Percentiles rank a stretch among this genome's conserved stretches.
Evolutionary conservation across 208 protist genomes (phyloP).

Genomic region (Trypanosoma grayi): DNA sequence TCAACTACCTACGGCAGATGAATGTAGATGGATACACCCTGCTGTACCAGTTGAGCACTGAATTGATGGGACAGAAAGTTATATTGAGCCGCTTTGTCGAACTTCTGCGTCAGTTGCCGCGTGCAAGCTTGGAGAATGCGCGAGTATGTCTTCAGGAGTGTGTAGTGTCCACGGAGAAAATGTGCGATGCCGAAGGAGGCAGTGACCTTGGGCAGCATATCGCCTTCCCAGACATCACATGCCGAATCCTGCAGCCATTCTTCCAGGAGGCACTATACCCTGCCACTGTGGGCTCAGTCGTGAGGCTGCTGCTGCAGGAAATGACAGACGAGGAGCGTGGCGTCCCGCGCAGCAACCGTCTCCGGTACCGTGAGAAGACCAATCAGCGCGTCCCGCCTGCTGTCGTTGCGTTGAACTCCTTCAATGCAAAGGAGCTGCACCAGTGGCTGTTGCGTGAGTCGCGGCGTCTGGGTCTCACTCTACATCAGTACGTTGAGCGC

Average conservation of each 20-base stretch:
- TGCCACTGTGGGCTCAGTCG: conserved; percentile 4
- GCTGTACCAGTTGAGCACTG: conserved; percentile 5
- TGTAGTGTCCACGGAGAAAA: background rate
- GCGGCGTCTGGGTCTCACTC: conserved; percentile 22
- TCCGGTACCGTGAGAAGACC: conserved; percentile 25
- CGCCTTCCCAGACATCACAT: conserved; percentile 26
- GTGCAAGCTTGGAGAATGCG: conserved; percentile 4
- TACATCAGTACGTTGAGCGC: conserved; percentile 24
- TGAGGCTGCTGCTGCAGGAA: conserved; percentile 8
- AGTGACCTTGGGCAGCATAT: conserved; percentile 1
- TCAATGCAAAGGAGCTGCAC: conserved; percentile 23
- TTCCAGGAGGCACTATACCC: conserved; percentile 21
- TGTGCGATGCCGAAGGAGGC: background rate
- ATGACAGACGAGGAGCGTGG: conserved; percentile 22
- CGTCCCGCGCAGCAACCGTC: conserved; percentile 20
- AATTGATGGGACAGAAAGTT: conserved; percentile 2
- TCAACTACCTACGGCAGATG: conserved; percentile 23
- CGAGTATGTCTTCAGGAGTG: conserved; percentile 1
- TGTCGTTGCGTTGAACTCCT: conserved; percentile 16
- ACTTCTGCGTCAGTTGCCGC: conserved; percentile 11
- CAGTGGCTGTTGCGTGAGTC: conserved; percentile 23
- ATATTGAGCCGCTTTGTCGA: conserved; percentile 14
- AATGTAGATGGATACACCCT: conserved; percentile 18
- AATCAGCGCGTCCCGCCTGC: conserved; percentile 18
- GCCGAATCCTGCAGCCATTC: conserved; percentile 22